Evolutionary conservation across 2,329 filamentous ascomycete species (phyloP).

Genomic region (Colletotrichum musae): DNA sequence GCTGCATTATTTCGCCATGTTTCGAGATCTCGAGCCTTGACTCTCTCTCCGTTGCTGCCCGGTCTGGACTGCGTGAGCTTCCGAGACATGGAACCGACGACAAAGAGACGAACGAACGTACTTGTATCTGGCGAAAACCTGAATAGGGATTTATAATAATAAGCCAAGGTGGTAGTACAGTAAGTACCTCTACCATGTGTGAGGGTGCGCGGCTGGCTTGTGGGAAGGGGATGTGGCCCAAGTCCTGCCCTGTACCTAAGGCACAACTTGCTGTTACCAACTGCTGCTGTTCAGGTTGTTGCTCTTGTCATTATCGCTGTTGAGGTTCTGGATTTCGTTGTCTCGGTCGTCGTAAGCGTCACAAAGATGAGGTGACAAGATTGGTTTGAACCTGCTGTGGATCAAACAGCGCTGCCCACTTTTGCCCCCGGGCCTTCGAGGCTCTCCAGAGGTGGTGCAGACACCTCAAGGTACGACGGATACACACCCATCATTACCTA

Average conservation of each 20-base stretch:
- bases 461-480: too few relatives aligned
- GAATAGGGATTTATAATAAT: background rate
- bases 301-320: background rate
- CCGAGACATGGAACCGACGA: conserved; percentile 22
- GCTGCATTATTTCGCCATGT: conserved; percentile 28
- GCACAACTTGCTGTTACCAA: too few relatives aligned
- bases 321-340: conserved; percentile 3
- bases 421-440: background rate
- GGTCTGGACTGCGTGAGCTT: conserved; percentile 16
- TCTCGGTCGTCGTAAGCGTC: conserved; percentile 28
- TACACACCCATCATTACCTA: too few relatives aligned
- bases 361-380: conserved; percentile 20
- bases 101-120: background rate
- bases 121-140: conserved; percentile 16
- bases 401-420: conserved; percentile 40
- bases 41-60: conserved; percentile 22
- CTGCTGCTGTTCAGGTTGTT: background rate
- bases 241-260: too few relatives aligned
- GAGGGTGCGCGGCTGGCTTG: too few relatives aligned
- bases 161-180: conserved; percentile 16
- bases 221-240: too few relatives aligned
- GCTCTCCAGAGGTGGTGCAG: too few relatives aligned
- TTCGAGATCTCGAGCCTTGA: conserved; percentile 29
- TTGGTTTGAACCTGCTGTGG: conserved; percentile 42
- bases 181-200: too few relatives aligned